Percentiles rank a stretch among this genome's conserved stretches.
These are phyloP conservation scores for Groenewaldozyma auringiensis DNA, from an alignment of 1,139 yeast genomes.

Conservation along the genomic window DNA sequence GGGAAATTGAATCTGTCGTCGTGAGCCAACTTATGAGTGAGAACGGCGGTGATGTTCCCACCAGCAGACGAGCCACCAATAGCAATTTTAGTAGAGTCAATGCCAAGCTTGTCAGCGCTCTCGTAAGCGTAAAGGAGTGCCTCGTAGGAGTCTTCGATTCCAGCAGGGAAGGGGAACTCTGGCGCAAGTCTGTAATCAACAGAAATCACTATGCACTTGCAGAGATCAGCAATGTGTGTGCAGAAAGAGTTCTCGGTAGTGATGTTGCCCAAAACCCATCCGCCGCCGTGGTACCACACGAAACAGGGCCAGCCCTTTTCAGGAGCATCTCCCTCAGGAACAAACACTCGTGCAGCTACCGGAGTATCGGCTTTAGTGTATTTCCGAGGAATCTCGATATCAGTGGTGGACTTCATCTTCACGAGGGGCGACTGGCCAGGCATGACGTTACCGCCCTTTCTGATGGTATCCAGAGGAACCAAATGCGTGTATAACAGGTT, in stretches of 20 bases:
- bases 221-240: slow-evolving; percentile 28
- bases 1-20: slow-evolving; percentile 30
- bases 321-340: slow-evolving; percentile 36
- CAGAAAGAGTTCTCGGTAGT: slow-evolving; percentile 41
- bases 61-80: slow-evolving; percentile 47
- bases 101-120: slow-evolving; percentile 24
- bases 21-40: slow-evolving; percentile 36
- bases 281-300: slow-evolving; percentile 43
- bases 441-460: slow-evolving; percentile 42
- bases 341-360: slow-evolving; percentile 38
- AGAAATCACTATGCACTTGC: slow-evolving; percentile 12
- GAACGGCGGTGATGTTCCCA: slow-evolving; percentile 40
- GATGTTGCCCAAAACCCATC: slow-evolving; percentile 41
- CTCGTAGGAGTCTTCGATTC: slow-evolving; percentile 42
- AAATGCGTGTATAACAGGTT: slow-evolving; percentile 39
- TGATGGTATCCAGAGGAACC: slow-evolving; percentile 33
- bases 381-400: slow-evolving; percentile 35
- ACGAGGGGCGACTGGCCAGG: slow-evolving; percentile 38
- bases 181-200: slow-evolving; percentile 43
- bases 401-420: slow-evolving; percentile 29
- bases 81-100: slow-evolving; percentile 34
- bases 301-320: slow-evolving; percentile 39
- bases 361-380: slow-evolving; percentile 24
- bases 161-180: slow-evolving; percentile 42
- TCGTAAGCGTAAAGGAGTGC: slow-evolving; percentile 23